A percentile compares a stretch with the other conserved stretches of the same genome.
phyloP scores from a whole-genome alignment of 345 rosid species.

The Ceriops tagal region DNA sequence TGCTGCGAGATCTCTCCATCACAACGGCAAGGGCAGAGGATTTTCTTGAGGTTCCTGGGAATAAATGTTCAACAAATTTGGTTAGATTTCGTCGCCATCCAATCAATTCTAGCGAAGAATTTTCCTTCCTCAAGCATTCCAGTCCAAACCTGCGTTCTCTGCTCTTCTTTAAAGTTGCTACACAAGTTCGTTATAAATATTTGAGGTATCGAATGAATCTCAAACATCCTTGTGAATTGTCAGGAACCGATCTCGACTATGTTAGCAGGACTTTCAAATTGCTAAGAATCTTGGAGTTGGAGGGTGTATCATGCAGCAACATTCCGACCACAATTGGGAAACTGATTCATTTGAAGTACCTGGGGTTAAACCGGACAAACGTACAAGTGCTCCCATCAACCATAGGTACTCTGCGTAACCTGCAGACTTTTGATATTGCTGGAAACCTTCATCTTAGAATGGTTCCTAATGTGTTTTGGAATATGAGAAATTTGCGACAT shows the following conservation, averaged over 20 bases:
- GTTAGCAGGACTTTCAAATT: too few relatives aligned
- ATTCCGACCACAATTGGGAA: conserved; percentile 17
- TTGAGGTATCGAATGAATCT: too few relatives aligned
- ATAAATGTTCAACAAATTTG: not conserved
- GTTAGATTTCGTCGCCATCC: too few relatives aligned
- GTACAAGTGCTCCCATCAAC: conserved; percentile 14
- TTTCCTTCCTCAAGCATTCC: too few relatives aligned
- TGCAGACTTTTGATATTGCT: conserved; percentile 23
- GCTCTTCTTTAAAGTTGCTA: too few relatives aligned
- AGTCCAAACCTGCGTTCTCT: too few relatives aligned
- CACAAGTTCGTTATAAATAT: too few relatives aligned
- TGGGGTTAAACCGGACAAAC: conserved; percentile 19
- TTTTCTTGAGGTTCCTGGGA: conserved; percentile 20
- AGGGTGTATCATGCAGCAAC: conserved; percentile 20
- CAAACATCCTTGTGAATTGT: too few relatives aligned
- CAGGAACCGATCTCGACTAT: too few relatives aligned
- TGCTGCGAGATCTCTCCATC: conserved; percentile 23
- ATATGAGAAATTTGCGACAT: conserved; percentile 12
- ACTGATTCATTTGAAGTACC: conserved; percentile 24
- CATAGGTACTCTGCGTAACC: conserved; percentile 15
- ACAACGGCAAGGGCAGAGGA: conserved; percentile 20
- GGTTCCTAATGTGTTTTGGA: conserved; percentile 20
- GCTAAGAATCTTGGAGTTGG: conserved; percentile 22
- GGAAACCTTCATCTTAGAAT: conserved; percentile 14
- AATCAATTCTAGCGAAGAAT: too few relatives aligned